These are phyloP conservation scores for Fistulinella prunicolor DNA, from an alignment of 768 basidiomycete species.

Conservation along the genomic window DNA sequence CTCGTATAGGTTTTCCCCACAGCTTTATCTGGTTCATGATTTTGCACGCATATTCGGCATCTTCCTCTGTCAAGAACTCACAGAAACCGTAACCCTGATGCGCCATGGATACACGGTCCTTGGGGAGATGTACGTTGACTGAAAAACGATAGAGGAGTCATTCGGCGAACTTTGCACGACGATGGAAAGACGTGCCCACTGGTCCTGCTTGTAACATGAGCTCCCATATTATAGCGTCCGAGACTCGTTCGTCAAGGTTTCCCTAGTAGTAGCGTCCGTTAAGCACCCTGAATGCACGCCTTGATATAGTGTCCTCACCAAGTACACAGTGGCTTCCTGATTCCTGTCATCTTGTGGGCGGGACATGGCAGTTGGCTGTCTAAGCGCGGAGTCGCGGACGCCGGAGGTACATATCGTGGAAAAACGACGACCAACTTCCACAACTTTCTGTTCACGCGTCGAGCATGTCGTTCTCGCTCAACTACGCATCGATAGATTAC, in stretches of 20 bases:
- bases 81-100: constrained; percentile 99
- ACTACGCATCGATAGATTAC: constrained; percentile 33
- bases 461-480: constrained; percentile 27
- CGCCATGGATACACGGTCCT: constrained; percentile 96
- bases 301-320: constrained; percentile 42
- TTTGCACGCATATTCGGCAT: constrained; percentile 99
- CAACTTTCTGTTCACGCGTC: too few relatives aligned
- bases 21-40: constrained; percentile 99
- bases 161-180: not conserved
- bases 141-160: not conserved
- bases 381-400: too few relatives aligned
- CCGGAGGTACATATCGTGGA: too few relatives aligned
- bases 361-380: constrained; percentile 24
- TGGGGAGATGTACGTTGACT: constrained; percentile 98
- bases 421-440: too few relatives aligned
- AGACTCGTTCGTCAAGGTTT: constrained; percentile 92
- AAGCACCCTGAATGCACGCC: not conserved
- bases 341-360: constrained; percentile 85
- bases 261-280: constrained; percentile 50
- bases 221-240: constrained; percentile 96
- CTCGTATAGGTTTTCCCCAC: constrained; percentile 97
- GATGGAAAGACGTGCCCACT: constrained; percentile 64
- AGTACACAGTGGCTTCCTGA: constrained; percentile 87
- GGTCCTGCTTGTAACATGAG: constrained; percentile 99
- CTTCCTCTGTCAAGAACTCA: constrained; percentile 98